Evolutionary conservation across 169 alveolate species (phyloP).

Genomic region (Theileria equi): DNA sequence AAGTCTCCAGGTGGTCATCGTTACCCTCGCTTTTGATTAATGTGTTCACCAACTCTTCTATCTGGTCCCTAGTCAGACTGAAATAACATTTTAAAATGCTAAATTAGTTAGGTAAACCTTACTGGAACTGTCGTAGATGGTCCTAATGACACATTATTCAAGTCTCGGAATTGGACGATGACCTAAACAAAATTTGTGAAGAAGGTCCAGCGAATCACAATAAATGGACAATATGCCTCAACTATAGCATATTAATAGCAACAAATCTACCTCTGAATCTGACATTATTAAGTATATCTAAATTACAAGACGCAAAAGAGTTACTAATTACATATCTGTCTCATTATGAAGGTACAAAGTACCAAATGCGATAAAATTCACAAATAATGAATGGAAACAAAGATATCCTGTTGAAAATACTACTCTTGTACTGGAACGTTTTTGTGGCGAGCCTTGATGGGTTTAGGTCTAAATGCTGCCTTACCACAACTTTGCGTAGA

Average conservation of each 20-base stretch:
- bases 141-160: slow-evolving; percentile 46
- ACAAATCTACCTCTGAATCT: slow-evolving; percentile 20
- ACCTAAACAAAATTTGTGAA: slow-evolving; percentile 19
- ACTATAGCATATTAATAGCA: neutral
- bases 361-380: neutral
- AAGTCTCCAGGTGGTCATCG: slow-evolving; percentile 62
- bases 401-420: neutral
- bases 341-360: too few relatives aligned
- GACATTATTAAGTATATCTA: neutral
- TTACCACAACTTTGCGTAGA: slow-evolving; percentile 68
- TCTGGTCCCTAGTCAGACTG: slow-evolving; percentile 69
- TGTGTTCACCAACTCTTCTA: slow-evolving; percentile 67
- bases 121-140: slow-evolving; percentile 61
- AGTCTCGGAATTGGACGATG: slow-evolving; percentile 59
- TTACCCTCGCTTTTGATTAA: slow-evolving; percentile 55
- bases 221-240: neutral
- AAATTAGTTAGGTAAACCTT: slow-evolving; percentile 1
- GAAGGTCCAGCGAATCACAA: neutral
- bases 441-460: slow-evolving; percentile 48
- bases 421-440: slow-evolving; percentile 39
- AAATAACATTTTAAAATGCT: neutral
- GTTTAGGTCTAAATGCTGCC: slow-evolving; percentile 60
- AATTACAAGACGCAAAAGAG: too few relatives aligned
- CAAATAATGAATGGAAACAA: neutral
- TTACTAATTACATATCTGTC: too few relatives aligned